Conservation (phyloP, 306 rosid genomes). For the Quercus rubra region DNA sequence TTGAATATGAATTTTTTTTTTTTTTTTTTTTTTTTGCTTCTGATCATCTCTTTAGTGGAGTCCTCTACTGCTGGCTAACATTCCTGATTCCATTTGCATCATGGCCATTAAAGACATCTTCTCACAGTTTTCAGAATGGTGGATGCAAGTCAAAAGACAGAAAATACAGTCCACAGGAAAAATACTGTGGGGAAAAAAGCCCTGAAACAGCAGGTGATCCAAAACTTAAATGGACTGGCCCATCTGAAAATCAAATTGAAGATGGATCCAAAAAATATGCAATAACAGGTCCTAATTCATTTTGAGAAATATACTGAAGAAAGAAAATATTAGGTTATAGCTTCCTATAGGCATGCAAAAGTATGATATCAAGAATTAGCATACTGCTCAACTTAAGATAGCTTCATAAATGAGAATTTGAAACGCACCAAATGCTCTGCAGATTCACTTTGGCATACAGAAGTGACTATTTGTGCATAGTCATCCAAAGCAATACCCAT, state of each 20-base stretch:
- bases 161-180: neutral
- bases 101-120: neutral
- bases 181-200: neutral
- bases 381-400: slow-evolving; percentile 20
- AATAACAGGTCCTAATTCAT: neutral
- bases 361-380: slow-evolving; percentile 5
- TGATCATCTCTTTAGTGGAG: neutral
- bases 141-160: neutral
- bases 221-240: neutral
- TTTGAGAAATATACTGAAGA: neutral
- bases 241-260: neutral
- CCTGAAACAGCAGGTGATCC: neutral
- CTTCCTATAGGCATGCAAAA: slow-evolving; percentile 14
- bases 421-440: slow-evolving; percentile 37
- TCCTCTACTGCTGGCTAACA: neutral
- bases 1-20: neutral
- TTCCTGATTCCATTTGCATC: neutral
- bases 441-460: slow-evolving; percentile 44
- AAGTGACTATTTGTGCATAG: slow-evolving; percentile 41
- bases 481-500: slow-evolving; percentile 41
- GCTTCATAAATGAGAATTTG: slow-evolving; percentile 12
- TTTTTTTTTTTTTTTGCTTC: neutral
- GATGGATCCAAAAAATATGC: neutral
- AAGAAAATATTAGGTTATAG: neutral
- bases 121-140: neutral